These are phyloP conservation scores for Phytopythium helicoides DNA, from an alignment of 352 stramenopile genomes.

Conservation along the genomic window DNA sequence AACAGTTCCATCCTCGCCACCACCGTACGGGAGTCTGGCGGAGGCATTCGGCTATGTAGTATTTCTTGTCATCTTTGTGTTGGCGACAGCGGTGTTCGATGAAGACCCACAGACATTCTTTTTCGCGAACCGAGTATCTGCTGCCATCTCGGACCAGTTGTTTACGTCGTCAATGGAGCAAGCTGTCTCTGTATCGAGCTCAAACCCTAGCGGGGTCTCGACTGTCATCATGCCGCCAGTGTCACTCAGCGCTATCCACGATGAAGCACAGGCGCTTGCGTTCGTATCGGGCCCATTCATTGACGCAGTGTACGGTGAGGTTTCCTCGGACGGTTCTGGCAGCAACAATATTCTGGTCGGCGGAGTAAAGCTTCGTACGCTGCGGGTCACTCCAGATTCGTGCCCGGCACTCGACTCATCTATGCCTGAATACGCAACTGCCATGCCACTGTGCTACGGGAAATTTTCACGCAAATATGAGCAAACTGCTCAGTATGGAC, in stretches of 20 bases:
- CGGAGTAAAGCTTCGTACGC: constrained; percentile 48
- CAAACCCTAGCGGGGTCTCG: constrained; percentile 2
- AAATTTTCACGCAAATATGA: constrained; percentile 31
- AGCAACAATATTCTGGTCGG: constrained; percentile 49
- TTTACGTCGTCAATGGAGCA: constrained; percentile 32
- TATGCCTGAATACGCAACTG: constrained; percentile 56
- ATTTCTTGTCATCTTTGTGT: constrained; percentile 57
- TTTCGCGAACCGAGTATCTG: constrained; percentile 56
- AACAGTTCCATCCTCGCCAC: neutral
- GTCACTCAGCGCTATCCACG: constrained; percentile 50
- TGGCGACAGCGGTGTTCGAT: constrained; percentile 48
- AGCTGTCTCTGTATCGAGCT: constrained; percentile 1
- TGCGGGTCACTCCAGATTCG: constrained; percentile 52
- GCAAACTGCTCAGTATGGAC: constrained; percentile 46
- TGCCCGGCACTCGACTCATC: constrained; percentile 42
- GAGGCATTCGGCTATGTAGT: constrained; percentile 47
- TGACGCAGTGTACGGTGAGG: constrained; percentile 46
- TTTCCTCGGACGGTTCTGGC: neutral
- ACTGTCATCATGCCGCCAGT: constrained; percentile 26
- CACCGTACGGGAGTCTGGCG: constrained; percentile 55
- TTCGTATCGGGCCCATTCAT: constrained; percentile 63
- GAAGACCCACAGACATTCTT: constrained; percentile 53
- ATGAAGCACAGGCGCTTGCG: constrained; percentile 54
- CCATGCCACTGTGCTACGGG: constrained; percentile 65
- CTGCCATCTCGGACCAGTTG: constrained; percentile 39